phyloP scores from a whole-genome alignment of 768 basidiomycete genomes.

The Ramaria rubella region DNA sequence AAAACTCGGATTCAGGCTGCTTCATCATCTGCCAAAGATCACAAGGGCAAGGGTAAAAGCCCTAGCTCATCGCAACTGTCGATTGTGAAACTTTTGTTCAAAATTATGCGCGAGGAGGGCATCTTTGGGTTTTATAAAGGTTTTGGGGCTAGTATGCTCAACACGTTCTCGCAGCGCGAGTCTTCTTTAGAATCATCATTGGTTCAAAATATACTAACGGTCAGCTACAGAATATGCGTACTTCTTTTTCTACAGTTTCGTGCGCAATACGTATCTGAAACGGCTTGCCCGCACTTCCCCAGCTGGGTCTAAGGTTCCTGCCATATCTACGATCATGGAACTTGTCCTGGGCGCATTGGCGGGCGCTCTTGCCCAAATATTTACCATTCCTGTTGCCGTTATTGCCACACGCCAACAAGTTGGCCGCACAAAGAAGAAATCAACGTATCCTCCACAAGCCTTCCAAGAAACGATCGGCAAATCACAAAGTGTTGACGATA shows the following conservation, averaged over 20 bases:
- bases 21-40: conserved; percentile 32
- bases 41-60: conserved; percentile 41
- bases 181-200: conserved; percentile 24
- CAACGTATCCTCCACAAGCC: neutral
- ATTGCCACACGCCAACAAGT: conserved; percentile 98
- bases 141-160: conserved; percentile 94
- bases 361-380: conserved; percentile 92
- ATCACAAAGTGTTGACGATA: conserved; percentile 23
- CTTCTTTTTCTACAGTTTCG: conserved; percentile 97
- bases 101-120: conserved; percentile 77
- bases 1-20: conserved; percentile 94
- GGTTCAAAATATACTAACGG: conserved; percentile 3
- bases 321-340: conserved; percentile 72
- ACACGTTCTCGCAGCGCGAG: conserved; percentile 96
- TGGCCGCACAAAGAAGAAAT: conserved; percentile 32
- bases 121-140: conserved; percentile 80
- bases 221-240: conserved; percentile 82
- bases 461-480: neutral
- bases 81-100: conserved; percentile 57
- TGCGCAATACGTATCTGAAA: conserved; percentile 76
- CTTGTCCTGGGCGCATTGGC: conserved; percentile 85
- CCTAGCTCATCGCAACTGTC: conserved; percentile 38
- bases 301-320: conserved; percentile 50
- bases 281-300: conserved; percentile 55
- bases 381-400: conserved; percentile 96